Conservation (phyloP, 2,329 filamentous ascomycete species). For the Didymella pinodella region DNA sequence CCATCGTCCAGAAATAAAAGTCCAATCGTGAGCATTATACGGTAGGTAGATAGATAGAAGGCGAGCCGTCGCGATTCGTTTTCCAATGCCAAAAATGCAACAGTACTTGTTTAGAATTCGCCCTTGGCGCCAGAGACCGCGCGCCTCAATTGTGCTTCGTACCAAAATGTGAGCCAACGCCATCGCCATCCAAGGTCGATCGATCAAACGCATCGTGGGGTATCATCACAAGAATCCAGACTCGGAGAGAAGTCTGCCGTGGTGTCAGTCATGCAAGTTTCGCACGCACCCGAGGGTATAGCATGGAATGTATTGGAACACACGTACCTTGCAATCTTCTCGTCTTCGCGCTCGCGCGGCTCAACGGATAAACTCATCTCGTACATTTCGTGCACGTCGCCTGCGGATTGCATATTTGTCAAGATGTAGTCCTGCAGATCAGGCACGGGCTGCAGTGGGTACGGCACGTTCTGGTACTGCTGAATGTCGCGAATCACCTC, state of each 20-base stretch:
- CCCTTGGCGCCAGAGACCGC: slow-evolving; percentile 11
- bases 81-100: slow-evolving; percentile 21
- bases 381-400: slow-evolving; percentile 99
- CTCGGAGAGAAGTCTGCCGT: slow-evolving; percentile 60
- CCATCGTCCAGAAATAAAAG: background rate
- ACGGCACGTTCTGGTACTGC: slow-evolving; percentile 98
- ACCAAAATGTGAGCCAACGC: slow-evolving; percentile 22
- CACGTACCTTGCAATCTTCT: slow-evolving; percentile 95
- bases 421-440: slow-evolving; percentile 97
- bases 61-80: slow-evolving; percentile 11
- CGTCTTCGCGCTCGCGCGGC: slow-evolving; percentile 94
- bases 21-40: background rate
- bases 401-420: slow-evolving; percentile 92
- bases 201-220: slow-evolving; percentile 43
- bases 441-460: slow-evolving; percentile 84
- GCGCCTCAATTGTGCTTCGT: slow-evolving; percentile 12
- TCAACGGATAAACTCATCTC: slow-evolving; percentile 94
- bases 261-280: slow-evolving; percentile 13
- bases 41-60: background rate
- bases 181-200: slow-evolving; percentile 24
- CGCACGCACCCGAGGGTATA: slow-evolving; percentile 12
- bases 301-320: slow-evolving; percentile 21
- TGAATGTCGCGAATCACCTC: slow-evolving; percentile 99
- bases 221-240: slow-evolving; percentile 63
- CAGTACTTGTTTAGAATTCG: slow-evolving; percentile 6